Evolutionary conservation across 805 yeast genomes (phyloP).

Genomic region (Barnettozyma populi): DNA sequence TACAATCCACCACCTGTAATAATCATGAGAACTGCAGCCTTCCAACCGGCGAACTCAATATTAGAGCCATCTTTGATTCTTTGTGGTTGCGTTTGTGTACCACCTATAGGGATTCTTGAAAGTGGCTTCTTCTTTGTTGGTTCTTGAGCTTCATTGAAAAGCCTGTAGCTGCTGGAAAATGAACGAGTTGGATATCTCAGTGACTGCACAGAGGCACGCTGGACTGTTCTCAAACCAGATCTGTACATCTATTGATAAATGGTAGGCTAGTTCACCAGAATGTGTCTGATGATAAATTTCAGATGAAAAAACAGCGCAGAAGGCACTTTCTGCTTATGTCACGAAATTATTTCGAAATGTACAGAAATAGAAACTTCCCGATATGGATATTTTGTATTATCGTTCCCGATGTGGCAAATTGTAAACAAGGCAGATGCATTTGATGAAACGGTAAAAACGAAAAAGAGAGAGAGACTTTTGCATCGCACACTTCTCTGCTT

Average conservation of each 20-base stretch:
- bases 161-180: conserved; percentile 16
- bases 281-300: not conserved
- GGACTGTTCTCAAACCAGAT: not conserved
- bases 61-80: conserved; percentile 35
- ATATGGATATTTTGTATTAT: not conserved
- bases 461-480: not conserved
- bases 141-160: conserved; percentile 14
- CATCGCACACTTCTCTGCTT: not conserved
- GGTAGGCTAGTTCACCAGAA: not conserved
- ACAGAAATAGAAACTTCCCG: not conserved
- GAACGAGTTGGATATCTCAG: not conserved
- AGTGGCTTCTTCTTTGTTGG: conserved; percentile 49
- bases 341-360: not conserved
- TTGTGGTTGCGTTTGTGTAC: conserved; percentile 30
- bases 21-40: conserved; percentile 63
- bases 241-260: not conserved
- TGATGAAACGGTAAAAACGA: conserved; percentile 6
- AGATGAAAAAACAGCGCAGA: not conserved
- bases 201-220: not conserved
- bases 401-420: conserved; percentile 18
- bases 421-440: conserved; percentile 17
- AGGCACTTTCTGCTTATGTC: not conserved
- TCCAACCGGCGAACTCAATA: conserved; percentile 81
- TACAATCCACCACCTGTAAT: conserved; percentile 69
- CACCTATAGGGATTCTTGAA: conserved; percentile 78